Percentiles rank a stretch among this genome's conserved stretches.
phyloP scores from a whole-genome alignment of 108 stramenopile genomes.

The Skeletonema marinoi region DNA sequence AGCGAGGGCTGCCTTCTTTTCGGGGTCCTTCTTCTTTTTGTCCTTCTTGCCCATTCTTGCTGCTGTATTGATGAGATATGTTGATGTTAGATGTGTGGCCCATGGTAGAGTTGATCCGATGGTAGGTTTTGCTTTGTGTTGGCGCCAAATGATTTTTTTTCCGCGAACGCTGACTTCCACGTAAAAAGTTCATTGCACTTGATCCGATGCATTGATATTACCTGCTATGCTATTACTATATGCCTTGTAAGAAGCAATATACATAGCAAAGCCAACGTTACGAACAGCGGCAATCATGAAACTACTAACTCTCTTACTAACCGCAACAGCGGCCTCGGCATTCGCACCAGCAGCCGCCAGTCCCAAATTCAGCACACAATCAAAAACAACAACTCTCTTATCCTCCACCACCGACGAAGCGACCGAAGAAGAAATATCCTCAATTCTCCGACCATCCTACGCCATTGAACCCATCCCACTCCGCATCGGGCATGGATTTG shows the following conservation, averaged over 20 bases:
- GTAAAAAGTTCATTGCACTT: no score
- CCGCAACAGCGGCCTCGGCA: not conserved
- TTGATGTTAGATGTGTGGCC: not conserved
- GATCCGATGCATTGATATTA: no score
- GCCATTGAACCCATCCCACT: constrained; percentile 81
- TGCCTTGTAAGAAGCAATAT: no score
- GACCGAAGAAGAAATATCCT: constrained; percentile 30
- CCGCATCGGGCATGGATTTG: constrained; percentile 95
- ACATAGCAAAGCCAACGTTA: not conserved
- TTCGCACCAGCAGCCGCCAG: not conserved
- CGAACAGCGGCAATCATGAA: not conserved
- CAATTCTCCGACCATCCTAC: constrained; percentile 65
- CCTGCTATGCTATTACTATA: no score
- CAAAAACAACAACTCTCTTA: not conserved
- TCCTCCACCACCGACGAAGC: constrained; percentile 3
- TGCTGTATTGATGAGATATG: constrained; percentile 23
- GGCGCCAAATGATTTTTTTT: no score
- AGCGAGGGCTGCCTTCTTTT: constrained; percentile 80
- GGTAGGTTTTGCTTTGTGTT: no score
- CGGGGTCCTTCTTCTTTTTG: constrained; percentile 63
- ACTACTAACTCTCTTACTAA: not conserved
- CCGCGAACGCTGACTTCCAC: no score
- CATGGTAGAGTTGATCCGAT: not conserved
- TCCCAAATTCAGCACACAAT: not conserved
- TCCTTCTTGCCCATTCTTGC: constrained; percentile 67